A percentile compares a stretch with the other conserved stretches of the same genome.
These are phyloP conservation scores for Castanea sativa DNA, from an alignment of 306 rosid genomes.

Conservation along the genomic window DNA sequence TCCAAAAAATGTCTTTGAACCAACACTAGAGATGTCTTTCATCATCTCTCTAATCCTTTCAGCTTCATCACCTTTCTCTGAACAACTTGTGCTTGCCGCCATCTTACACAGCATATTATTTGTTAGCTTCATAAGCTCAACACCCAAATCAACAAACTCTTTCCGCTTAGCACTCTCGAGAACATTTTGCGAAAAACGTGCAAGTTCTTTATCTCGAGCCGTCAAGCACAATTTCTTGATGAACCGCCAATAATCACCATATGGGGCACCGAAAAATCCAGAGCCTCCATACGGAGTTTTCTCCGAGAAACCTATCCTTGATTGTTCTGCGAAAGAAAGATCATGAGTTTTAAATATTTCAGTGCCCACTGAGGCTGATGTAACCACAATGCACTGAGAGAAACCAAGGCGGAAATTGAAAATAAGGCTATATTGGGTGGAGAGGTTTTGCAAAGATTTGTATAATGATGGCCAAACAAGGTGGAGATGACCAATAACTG, in stretches of 20 bases:
- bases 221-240: slow-evolving; percentile 46
- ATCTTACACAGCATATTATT: slow-evolving; percentile 44
- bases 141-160: slow-evolving; percentile 32
- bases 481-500: slow-evolving; percentile 46
- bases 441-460: slow-evolving; percentile 36
- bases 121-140: slow-evolving; percentile 44
- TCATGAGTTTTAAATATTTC: slow-evolving; percentile 47
- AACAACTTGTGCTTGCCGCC: slow-evolving; percentile 34
- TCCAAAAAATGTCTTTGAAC: too few species aligned
- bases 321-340: slow-evolving; percentile 34
- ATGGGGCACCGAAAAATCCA: slow-evolving; percentile 42
- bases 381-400: slow-evolving; percentile 27
- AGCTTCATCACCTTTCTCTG: slow-evolving; percentile 25
- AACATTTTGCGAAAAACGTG: slow-evolving; percentile 13
- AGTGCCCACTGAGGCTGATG: slow-evolving; percentile 36
- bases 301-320: slow-evolving; percentile 37
- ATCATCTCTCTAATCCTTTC: slow-evolving; percentile 37
- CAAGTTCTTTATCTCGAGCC: neutral
- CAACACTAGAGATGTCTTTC: slow-evolving; percentile 23
- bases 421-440: slow-evolving; percentile 36
- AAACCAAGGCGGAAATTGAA: slow-evolving; percentile 40
- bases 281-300: slow-evolving; percentile 33
- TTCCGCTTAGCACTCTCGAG: slow-evolving; percentile 3
- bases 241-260: slow-evolving; percentile 49
- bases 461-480: slow-evolving; percentile 29